Evolutionary conservation across 1,284 basidiomycete genomes (phyloP).

Genomic region (Puccinia triticina): DNA sequence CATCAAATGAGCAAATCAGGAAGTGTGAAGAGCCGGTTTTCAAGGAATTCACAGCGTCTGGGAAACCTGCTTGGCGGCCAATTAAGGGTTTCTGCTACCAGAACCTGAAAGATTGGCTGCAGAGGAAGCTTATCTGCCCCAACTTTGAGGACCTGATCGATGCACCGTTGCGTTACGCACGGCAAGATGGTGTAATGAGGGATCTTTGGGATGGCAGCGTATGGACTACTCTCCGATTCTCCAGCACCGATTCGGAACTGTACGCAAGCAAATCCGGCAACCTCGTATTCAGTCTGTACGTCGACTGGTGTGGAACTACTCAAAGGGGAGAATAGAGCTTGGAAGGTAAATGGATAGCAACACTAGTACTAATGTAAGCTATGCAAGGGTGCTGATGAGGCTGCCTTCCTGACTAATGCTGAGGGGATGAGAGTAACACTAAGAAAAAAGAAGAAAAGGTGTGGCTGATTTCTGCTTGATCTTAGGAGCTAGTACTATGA

Average conservation of each 20-base stretch:
- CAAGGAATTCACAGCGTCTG: background rate
- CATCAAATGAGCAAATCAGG: background rate
- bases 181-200: background rate
- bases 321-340: no score
- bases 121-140: background rate
- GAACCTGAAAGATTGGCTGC: constrained; percentile 15
- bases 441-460: no score
- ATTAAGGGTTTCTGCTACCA: constrained; percentile 18
- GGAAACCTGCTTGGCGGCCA: constrained; percentile 3
- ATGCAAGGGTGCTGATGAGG: no score
- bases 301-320: no score
- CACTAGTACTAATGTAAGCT: no score
- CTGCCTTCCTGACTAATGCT: no score
- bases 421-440: no score
- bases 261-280: constrained; percentile 18
- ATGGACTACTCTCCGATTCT: constrained; percentile 14
- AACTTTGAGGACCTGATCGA: constrained; percentile 7
- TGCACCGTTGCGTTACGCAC: background rate
- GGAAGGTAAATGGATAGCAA: no score
- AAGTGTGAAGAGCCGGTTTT: constrained; percentile 6
- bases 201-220: constrained; percentile 37
- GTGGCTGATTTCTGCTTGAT: no score
- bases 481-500: no score
- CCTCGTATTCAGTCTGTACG: constrained; percentile 27
- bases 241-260: background rate